Evolutionary conservation across 768 basidiomycete genomes (phyloP).

Genomic region (Tulasnella sp.): DNA sequence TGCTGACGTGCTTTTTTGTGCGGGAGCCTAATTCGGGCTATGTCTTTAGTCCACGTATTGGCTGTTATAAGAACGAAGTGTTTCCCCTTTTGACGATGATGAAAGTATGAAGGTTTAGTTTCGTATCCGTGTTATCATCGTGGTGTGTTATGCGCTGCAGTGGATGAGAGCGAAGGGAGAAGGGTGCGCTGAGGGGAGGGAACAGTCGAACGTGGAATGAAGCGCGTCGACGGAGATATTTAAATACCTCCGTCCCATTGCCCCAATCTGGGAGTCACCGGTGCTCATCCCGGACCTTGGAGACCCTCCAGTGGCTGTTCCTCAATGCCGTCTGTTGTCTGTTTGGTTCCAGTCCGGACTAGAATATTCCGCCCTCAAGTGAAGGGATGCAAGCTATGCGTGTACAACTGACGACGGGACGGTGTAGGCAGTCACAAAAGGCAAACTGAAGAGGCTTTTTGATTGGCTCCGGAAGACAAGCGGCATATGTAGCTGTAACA

Average conservation of each 20-base stretch:
- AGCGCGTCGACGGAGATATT: constrained; percentile 5
- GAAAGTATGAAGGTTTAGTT: constrained; percentile 15
- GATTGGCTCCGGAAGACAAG: not conserved
- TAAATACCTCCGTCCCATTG: not conserved
- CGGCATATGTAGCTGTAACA: not conserved
- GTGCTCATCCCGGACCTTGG: not conserved
- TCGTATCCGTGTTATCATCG: constrained; percentile 52
- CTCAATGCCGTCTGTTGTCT: not conserved
- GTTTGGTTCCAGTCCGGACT: not conserved
- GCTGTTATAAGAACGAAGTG: not conserved
- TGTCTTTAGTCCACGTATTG: not conserved
- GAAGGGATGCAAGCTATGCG: not conserved
- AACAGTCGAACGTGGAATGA: not conserved
- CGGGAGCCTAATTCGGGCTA: not conserved
- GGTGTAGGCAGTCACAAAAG: not conserved
- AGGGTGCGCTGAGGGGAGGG: not conserved
- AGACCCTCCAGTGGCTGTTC: not conserved
- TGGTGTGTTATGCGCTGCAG: constrained; percentile 8
- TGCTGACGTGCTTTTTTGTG: constrained; percentile 13
- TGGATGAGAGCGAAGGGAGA: not conserved
- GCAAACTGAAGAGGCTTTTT: not conserved
- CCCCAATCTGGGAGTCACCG: not conserved
- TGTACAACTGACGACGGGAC: not conserved
- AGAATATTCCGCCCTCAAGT: not conserved
- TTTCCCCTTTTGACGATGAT: no score